Conservation (phyloP, 768 basidiomycete species). For the Boletus pseudopeckii region DNA sequence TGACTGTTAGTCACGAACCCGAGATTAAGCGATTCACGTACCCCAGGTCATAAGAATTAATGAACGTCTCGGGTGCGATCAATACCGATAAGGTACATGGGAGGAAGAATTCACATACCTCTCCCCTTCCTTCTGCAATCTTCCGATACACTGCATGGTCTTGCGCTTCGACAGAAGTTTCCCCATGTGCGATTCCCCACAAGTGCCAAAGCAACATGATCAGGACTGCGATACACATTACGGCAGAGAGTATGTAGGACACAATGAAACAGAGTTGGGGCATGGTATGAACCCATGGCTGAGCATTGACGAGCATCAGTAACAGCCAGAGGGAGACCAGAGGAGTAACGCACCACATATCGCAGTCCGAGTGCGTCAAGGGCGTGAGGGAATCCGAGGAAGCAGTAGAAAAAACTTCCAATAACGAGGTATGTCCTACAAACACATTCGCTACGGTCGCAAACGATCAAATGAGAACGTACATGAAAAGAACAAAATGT, state of each 20-base stretch:
- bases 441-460: not conserved
- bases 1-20: not conserved
- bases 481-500: constrained; percentile 96
- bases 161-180: constrained; percentile 88
- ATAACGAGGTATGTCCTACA: constrained; percentile 77
- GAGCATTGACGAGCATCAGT: not conserved
- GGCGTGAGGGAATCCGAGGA: constrained; percentile 61
- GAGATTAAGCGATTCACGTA: constrained; percentile 29
- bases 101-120: constrained; percentile 44
- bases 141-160: constrained; percentile 79
- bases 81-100: not conserved
- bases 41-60: constrained; percentile 93
- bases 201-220: constrained; percentile 74
- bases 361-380: constrained; percentile 57
- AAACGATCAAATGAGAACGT: constrained; percentile 21
- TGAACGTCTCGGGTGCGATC: constrained; percentile 52
- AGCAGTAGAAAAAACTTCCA: constrained; percentile 56
- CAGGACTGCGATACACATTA: constrained; percentile 71
- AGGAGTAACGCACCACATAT: constrained; percentile 35
- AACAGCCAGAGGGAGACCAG: not conserved
- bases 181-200: constrained; percentile 65
- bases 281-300: constrained; percentile 56
- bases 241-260: constrained; percentile 69
- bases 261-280: constrained; percentile 72
- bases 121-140: constrained; percentile 63